Conservation (phyloP, 345 rosid species). For the Populus deltoides region DNA sequence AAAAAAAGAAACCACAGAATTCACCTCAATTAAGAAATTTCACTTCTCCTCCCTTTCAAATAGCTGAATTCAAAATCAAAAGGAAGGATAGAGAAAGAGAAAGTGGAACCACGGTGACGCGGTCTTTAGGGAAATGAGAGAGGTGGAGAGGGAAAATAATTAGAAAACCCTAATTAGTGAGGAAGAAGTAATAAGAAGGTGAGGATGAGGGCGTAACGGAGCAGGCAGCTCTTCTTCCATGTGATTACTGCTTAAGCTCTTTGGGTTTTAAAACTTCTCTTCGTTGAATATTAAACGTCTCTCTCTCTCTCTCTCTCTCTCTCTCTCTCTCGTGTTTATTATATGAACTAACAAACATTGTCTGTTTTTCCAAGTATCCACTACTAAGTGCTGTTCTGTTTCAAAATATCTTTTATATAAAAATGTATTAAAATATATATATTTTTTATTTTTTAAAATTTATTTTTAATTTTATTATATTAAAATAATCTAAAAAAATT, state of each 20-base stretch:
- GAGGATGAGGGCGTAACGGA: conserved; percentile 42
- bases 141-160: background rate
- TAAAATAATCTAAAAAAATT: too few relatives aligned
- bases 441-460: too few relatives aligned
- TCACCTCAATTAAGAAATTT: conserved; percentile 1
- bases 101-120: background rate
- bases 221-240: conserved; percentile 43
- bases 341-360: background rate
- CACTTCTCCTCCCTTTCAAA: background rate
- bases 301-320: conserved; percentile 24
- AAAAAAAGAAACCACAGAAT: conserved; percentile 1
- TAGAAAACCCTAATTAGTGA: conserved; percentile 28
- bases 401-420: too few relatives aligned
- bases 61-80: background rate
- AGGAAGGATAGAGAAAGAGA: background rate
- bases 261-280: background rate
- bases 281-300: conserved; percentile 39
- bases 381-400: too few relatives aligned
- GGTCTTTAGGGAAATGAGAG: background rate
- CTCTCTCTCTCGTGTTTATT: background rate
- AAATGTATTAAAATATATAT: too few relatives aligned
- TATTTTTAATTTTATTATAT: too few relatives aligned
- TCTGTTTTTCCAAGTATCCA: background rate
- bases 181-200: conserved; percentile 10
- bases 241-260: conserved; percentile 27